Conservation (phyloP, 768 basidiomycete species). For the Symmetrospora coprosmae region DNA sequence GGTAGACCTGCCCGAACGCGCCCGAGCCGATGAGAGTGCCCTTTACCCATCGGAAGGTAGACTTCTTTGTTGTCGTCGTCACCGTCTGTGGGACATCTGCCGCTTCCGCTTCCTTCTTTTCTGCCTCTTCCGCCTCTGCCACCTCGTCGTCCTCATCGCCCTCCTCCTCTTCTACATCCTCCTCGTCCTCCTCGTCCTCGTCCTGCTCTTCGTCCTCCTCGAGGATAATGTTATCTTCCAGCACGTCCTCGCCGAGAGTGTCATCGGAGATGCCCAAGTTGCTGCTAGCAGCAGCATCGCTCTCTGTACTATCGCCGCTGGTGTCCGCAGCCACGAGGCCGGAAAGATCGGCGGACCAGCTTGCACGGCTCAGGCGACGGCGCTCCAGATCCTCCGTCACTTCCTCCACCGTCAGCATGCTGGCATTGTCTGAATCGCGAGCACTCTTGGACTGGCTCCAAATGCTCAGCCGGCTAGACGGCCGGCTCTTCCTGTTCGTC, state of each 20-base stretch:
- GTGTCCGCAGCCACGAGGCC: neutral
- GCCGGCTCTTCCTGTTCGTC: neutral
- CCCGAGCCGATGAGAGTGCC: slow-evolving; percentile 94
- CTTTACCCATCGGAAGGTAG: slow-evolving; percentile 95
- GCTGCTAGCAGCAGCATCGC: slow-evolving; percentile 7
- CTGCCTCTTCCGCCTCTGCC: slow-evolving; percentile 44
- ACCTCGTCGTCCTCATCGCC: slow-evolving; percentile 42
- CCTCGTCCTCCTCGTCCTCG: slow-evolving; percentile 39
- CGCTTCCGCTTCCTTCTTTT: slow-evolving; percentile 44
- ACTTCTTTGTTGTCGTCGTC: slow-evolving; percentile 91
- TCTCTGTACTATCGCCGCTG: neutral
- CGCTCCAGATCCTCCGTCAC: slow-evolving; percentile 87
- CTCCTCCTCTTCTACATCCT: slow-evolving; percentile 35
- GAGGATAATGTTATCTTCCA: slow-evolving; percentile 45
- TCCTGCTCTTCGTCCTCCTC: slow-evolving; percentile 63
- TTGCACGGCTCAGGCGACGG: slow-evolving; percentile 43
- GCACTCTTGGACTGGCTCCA: slow-evolving; percentile 20
- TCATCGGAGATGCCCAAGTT: neutral
- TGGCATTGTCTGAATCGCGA: slow-evolving; percentile 26
- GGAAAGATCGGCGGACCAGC: slow-evolving; percentile 38
- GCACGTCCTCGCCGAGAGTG: slow-evolving; percentile 36
- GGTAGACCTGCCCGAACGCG: slow-evolving; percentile 57
- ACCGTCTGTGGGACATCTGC: slow-evolving; percentile 56
- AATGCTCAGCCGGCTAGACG: slow-evolving; percentile 22
- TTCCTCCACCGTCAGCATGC: slow-evolving; percentile 82